Conservation (phyloP, 768 basidiomycete species). For the Leucocoprinus birnbaumii region DNA sequence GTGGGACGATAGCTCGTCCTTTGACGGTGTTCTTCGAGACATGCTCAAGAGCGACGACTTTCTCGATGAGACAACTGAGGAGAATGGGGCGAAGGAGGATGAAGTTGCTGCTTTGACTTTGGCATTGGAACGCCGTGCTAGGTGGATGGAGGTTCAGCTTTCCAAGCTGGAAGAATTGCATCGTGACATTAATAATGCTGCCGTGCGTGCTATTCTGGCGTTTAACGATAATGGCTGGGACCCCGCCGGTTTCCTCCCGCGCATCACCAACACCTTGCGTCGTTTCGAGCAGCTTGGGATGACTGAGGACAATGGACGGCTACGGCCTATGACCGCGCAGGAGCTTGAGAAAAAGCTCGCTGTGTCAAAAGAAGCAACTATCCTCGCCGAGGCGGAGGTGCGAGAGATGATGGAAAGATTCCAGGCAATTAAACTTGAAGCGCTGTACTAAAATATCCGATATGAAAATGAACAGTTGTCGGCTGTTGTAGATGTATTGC, state of each 20-base stretch:
- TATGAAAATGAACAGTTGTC: no score
- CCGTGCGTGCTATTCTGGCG: constrained; percentile 75
- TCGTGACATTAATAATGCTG: constrained; percentile 86
- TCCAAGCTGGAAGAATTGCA: constrained; percentile 88
- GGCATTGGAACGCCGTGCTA: constrained; percentile 83
- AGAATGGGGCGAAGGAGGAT: constrained; percentile 65
- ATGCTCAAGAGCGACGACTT: constrained; percentile 90
- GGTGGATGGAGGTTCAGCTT: constrained; percentile 92
- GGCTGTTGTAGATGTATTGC: no score
- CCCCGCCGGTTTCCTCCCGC: constrained; percentile 62
- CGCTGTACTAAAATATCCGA: background rate
- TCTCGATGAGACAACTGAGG: constrained; percentile 71
- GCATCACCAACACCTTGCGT: constrained; percentile 61
- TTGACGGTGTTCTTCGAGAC: constrained; percentile 81
- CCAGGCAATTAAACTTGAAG: constrained; percentile 38
- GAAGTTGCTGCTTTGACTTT: constrained; percentile 83
- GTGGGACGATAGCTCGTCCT: constrained; percentile 89
- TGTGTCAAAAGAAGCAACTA: constrained; percentile 68
- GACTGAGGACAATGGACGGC: constrained; percentile 43
- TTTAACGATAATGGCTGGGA: constrained; percentile 91
- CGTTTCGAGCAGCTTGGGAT: constrained; percentile 68
- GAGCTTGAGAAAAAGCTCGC: constrained; percentile 75
- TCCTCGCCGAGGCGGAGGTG: constrained; percentile 72
- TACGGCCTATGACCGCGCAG: constrained; percentile 56
- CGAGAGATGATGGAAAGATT: constrained; percentile 72